Base-by-base conservation (phyloP, 345 rosid species). In the Hevea brasiliensis region DNA sequence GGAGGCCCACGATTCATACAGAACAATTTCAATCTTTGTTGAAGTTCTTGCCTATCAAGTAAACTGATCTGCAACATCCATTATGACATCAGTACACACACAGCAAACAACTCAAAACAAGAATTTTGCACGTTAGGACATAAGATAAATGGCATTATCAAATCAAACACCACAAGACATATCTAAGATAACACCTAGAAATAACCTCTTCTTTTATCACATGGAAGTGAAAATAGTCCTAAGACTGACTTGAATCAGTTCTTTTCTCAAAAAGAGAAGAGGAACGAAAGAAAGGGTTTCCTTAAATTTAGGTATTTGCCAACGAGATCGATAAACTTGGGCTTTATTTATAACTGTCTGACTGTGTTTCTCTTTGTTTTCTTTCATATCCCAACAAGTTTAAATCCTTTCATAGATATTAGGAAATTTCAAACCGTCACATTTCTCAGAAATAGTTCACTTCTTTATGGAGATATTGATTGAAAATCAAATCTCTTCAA, bases 1-100 rank as follows among this genome's bases (percentile, higher is more conserved):
- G 93, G 88, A 57, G 84, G 83, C 37, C 89, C 93, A 74, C 91
- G 95, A 81, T 84, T 92, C 79, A 82, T 4, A 76, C 80, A 81
- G 79, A 89, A 91, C 44, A 81, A 26, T 65, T 79, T 77, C 79
- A 89, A 86, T 79, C 96, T 87, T 82, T 84, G 89, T 72, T 85
- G 85, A 79, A 95, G 94, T 70, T 95, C 96, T 81, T 87, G 92
- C 70, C 90, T 80, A 23, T 87, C 91, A 65, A 95, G 98, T 73
- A 95, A 83, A 80, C 72, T 86, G 42, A 87, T 81, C 97, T 91
- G 90, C 77, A 85, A 74, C 57, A 74, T 48, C 70, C 71, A 76
- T 65, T 48, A 66, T 71, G 62, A 65, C 48, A 65, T 58, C 50
- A 75, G 40, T 29, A 48, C 21, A 55, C 21, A 47, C 17, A 15